These are phyloP conservation scores for Fomitiporia mediterranea DNA, from an alignment of 1,284 basidiomycete species.

Conservation along the genomic window DNA sequence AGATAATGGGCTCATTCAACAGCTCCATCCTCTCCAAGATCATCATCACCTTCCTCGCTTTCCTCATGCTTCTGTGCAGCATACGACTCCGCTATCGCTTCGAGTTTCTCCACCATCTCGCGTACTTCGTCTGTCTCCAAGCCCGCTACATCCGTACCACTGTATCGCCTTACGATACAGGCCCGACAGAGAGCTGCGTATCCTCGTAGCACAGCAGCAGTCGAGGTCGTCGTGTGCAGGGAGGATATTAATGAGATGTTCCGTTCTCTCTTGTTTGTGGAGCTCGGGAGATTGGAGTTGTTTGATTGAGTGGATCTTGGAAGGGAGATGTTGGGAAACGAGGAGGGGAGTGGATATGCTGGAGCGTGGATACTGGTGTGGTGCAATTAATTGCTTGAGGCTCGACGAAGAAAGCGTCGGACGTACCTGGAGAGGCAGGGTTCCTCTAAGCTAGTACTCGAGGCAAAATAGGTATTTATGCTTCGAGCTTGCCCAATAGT, in stretches of 20 bases:
- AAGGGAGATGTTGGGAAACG: conserved; percentile 42
- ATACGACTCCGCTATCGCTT: conserved; percentile 46
- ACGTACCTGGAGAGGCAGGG: conserved; percentile 35
- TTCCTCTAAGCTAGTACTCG: conserved; percentile 27
- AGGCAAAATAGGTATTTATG: conserved; percentile 37
- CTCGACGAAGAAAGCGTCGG: background rate
- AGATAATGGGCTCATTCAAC: too few relatives aligned
- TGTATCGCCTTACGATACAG: conserved; percentile 25
- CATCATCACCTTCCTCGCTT: conserved; percentile 28
- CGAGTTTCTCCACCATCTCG: conserved; percentile 47
- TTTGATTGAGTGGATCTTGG: conserved; percentile 10
- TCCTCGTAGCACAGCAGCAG: conserved; percentile 33
- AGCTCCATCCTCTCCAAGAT: conserved; percentile 1
- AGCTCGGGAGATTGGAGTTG: conserved; percentile 2
- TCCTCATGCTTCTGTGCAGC: conserved; percentile 27
- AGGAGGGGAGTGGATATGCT: conserved; percentile 46
- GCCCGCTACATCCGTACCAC: conserved; percentile 30
- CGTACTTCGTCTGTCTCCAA: conserved; percentile 45
- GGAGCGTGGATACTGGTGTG: conserved; percentile 36
- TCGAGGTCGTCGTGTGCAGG: conserved; percentile 28
- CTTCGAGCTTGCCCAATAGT: conserved; percentile 31
- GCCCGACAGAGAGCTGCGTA: conserved; percentile 43
- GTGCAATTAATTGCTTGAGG: conserved; percentile 7
- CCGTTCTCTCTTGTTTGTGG: conserved; percentile 18
- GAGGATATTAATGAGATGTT: conserved; percentile 27